Percentiles rank a stretch among this genome's conserved stretches.
Evolutionary conservation across 768 basidiomycete genomes (phyloP).

Genomic region (Boletus pseudo-olivaceus): DNA sequence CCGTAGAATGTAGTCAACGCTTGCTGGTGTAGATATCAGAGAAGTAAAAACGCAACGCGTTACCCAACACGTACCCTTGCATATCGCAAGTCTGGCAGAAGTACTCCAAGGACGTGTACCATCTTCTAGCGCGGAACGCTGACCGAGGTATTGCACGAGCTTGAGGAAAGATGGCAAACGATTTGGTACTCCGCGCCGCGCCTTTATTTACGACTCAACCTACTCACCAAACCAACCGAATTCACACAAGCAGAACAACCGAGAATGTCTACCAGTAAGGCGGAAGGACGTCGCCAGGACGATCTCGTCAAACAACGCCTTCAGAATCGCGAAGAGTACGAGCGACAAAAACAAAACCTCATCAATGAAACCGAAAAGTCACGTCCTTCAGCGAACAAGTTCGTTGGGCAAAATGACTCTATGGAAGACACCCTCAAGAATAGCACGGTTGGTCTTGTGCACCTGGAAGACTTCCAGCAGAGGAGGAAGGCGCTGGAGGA

Average conservation of each 20-base stretch:
- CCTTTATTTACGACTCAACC: background rate
- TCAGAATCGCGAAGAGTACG: conserved; percentile 76
- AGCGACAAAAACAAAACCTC: conserved; percentile 75
- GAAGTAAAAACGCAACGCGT: background rate
- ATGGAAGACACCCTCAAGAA: conserved; percentile 92
- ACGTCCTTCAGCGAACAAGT: conserved; percentile 81
- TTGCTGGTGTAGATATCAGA: conserved; percentile 46
- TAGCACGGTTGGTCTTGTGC: conserved; percentile 87
- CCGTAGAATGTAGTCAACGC: conserved; percentile 93
- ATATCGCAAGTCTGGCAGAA: conserved; percentile 71
- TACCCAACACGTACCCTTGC: conserved; percentile 56
- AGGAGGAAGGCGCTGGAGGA: conserved; percentile 86
- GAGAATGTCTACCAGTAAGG: conserved; percentile 70
- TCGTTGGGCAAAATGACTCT: conserved; percentile 91
- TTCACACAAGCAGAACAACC: conserved; percentile 14
- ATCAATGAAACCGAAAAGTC: conserved; percentile 91
- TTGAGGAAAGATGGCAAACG: background rate
- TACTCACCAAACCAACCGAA: background rate
- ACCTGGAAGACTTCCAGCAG: conserved; percentile 90
- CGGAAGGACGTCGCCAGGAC: conserved; percentile 84
- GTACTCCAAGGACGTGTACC: conserved; percentile 87
- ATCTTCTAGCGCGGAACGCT: conserved; percentile 33
- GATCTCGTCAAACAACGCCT: conserved; percentile 80
- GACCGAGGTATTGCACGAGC: background rate
- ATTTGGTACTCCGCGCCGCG: conserved; percentile 26